Conservation (phyloP, 495 filamentous ascomycete species). For the Hypoxylon cercidicola region DNA sequence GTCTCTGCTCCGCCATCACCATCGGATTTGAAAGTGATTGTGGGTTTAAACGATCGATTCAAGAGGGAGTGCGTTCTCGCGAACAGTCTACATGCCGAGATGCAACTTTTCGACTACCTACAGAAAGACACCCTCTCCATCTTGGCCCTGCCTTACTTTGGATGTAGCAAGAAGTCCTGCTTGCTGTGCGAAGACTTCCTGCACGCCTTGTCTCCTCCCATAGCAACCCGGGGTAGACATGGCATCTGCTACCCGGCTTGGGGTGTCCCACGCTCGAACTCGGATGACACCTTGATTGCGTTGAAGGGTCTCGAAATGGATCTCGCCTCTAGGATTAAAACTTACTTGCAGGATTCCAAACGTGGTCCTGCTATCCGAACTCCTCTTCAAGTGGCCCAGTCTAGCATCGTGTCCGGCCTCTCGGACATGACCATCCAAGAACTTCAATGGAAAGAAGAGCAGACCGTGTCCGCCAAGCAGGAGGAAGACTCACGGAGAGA, state of each 20-base stretch:
- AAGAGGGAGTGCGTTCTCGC: not conserved
- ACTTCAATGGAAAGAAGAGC: not conserved
- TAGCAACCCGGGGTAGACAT: conserved; percentile 3
- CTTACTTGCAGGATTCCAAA: not conserved
- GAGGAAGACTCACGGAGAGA: not conserved
- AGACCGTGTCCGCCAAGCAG: not conserved
- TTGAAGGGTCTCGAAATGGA: not conserved
- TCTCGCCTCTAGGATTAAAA: conserved; percentile 3
- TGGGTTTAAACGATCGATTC: not conserved
- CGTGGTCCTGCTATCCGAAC: not conserved
- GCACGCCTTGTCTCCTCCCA: not conserved
- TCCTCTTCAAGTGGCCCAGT: not conserved
- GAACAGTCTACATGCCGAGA: not conserved
- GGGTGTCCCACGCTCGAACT: conserved; percentile 1
- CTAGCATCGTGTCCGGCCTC: not conserved
- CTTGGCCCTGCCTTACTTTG: not conserved
- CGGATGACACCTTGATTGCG: not conserved
- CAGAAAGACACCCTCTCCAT: not conserved
- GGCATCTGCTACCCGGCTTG: conserved; percentile 9
- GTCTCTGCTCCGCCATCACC: not conserved
- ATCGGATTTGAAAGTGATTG: not conserved
- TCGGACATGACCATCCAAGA: not conserved
- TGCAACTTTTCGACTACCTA: not conserved
- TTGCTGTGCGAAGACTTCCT: conserved; percentile 9
- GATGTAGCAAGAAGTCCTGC: conserved; percentile 11